A percentile compares a stretch with the other conserved stretches of the same genome.
phyloP scores from a whole-genome alignment of 2,329 filamentous ascomycete genomes.

The Monosporascus sp. region DNA sequence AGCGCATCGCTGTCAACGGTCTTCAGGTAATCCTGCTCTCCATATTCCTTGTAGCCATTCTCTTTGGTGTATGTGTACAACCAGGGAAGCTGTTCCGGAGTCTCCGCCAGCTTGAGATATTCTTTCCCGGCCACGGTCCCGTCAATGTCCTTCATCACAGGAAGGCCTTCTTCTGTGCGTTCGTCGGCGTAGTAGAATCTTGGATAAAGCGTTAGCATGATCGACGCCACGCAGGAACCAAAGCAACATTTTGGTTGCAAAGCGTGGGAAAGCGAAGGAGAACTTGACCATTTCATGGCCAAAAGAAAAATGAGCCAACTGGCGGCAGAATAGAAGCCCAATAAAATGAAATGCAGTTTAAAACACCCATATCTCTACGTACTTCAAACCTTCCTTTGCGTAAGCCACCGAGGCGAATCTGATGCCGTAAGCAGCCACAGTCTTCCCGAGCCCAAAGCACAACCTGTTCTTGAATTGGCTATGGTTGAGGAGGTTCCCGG shows the following conservation, averaged over 20 bases:
- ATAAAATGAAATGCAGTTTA: background rate
- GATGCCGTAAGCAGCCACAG: background rate
- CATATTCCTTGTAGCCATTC: background rate
- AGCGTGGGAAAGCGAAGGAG: no score
- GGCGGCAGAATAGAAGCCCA: background rate
- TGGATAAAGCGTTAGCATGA: background rate
- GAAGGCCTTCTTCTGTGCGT: background rate
- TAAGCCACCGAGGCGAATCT: background rate
- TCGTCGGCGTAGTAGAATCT: background rate
- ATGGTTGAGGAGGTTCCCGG: background rate
- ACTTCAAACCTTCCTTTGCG: background rate
- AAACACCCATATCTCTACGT: background rate
- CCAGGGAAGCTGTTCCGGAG: background rate
- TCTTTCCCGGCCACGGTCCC: background rate
- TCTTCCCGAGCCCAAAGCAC: background rate
- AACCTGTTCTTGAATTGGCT: background rate
- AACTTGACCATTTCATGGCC: no score
- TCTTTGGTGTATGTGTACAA: background rate
- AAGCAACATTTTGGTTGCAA: no score
- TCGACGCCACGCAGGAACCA: background rate
- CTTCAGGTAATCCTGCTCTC: background rate
- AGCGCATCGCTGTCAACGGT: background rate
- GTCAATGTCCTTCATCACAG: background rate
- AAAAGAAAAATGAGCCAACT: no score
- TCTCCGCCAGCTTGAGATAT: background rate